These are phyloP conservation scores for Litsea cubeba DNA, from an alignment of 164 flowering plant species.

Conservation along the genomic window DNA sequence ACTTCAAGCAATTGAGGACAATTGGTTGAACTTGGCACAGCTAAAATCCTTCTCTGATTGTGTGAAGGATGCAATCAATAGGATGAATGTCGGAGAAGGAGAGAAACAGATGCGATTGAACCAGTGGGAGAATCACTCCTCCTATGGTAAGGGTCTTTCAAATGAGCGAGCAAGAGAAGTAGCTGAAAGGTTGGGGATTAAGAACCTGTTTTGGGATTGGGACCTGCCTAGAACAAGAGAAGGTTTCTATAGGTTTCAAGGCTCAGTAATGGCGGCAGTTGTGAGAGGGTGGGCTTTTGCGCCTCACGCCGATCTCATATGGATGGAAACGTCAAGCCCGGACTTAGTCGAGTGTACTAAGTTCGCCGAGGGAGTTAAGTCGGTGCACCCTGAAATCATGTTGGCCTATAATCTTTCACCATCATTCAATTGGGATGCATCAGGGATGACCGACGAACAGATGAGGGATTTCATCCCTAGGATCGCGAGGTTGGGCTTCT, in stretches of 20 bases:
- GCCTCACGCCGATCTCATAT: slow-evolving; percentile 62
- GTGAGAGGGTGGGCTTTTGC: slow-evolving; percentile 92
- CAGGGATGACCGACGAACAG: slow-evolving; percentile 73
- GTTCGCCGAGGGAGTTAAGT: slow-evolving; percentile 67
- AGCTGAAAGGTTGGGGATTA: slow-evolving; percentile 60
- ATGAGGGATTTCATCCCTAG: slow-evolving; percentile 78
- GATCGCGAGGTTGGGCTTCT: slow-evolving; percentile 73
- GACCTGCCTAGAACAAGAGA: slow-evolving; percentile 91
- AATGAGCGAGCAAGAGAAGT: slow-evolving; percentile 63
- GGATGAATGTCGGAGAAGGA: slow-evolving; percentile 48
- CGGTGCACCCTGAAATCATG: slow-evolving; percentile 63
- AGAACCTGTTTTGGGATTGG: slow-evolving; percentile 88
- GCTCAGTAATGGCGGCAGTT: slow-evolving; percentile 73
- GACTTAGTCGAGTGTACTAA: slow-evolving; percentile 68
- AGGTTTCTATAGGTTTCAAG: slow-evolving; percentile 86
- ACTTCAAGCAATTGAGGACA: slow-evolving; percentile 79
- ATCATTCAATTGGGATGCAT: slow-evolving; percentile 95
- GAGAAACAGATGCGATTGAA: slow-evolving; percentile 55
- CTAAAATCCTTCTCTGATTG: slow-evolving; percentile 76
- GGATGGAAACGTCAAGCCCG: slow-evolving; percentile 93
- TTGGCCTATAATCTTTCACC: slow-evolving; percentile 88
- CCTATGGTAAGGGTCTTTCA: slow-evolving; percentile 56
- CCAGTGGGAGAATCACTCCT: slow-evolving; percentile 55
- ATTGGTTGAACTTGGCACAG: slow-evolving; percentile 62
- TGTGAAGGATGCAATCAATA: slow-evolving; percentile 56